These are phyloP conservation scores for Iberis pinnata DNA, from an alignment of 345 rosid genomes.

Conservation along the genomic window DNA sequence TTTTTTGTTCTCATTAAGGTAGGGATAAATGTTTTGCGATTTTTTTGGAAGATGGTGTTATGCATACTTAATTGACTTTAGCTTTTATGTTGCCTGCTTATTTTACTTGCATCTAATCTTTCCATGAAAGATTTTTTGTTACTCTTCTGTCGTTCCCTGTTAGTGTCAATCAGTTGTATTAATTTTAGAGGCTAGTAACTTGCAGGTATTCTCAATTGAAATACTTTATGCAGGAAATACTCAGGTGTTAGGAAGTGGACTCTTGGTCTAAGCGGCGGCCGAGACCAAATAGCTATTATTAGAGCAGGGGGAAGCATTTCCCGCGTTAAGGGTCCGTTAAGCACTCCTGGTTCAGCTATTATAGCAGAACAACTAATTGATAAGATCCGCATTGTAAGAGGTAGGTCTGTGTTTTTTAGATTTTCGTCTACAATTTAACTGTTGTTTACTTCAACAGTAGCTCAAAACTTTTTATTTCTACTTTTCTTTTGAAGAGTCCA, in stretches of 20 bases:
- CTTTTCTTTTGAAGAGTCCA: slow-evolving; percentile 44
- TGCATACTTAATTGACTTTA: slow-evolving; percentile 9
- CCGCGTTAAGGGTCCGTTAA: slow-evolving; percentile 66
- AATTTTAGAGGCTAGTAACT: slow-evolving; percentile 11
- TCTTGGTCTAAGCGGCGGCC: slow-evolving; percentile 77
- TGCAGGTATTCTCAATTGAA: slow-evolving; percentile 5
- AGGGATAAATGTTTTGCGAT: not conserved
- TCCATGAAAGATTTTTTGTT: not conserved
- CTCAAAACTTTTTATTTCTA: slow-evolving; percentile 6
- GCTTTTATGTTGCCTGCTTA: not conserved
- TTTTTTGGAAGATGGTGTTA: not conserved
- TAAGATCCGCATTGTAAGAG: slow-evolving; percentile 76
- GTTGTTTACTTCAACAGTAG: slow-evolving; percentile 8
- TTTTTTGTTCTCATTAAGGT: not conserved
- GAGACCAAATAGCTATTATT: slow-evolving; percentile 73
- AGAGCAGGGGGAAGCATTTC: slow-evolving; percentile 91
- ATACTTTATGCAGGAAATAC: slow-evolving; percentile 56
- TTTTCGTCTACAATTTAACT: slow-evolving; percentile 1
- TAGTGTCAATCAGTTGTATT: not conserved
- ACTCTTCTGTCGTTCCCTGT: not conserved
- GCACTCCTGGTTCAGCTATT: slow-evolving; percentile 57
- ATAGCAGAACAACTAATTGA: slow-evolving; percentile 79
- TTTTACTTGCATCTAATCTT: not conserved
- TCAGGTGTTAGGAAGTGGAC: slow-evolving; percentile 80
- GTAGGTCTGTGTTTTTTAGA: slow-evolving; percentile 31